A percentile compares a stretch with the other conserved stretches of the same genome.
phyloP scores from a whole-genome alignment of 768 basidiomycete species.

The Boletus reticuloceps region DNA sequence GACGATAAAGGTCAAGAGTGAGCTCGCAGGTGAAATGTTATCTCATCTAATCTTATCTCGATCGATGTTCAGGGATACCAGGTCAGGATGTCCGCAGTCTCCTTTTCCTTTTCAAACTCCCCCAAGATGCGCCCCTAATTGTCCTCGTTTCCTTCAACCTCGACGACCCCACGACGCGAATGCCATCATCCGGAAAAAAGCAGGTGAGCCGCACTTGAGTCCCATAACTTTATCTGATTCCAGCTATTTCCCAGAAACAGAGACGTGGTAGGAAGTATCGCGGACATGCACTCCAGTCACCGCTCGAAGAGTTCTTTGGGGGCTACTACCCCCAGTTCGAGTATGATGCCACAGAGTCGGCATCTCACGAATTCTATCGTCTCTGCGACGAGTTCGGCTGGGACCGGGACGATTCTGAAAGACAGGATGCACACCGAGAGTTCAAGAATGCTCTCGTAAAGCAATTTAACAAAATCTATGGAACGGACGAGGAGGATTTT shows the following conservation, averaged over 20 bases:
- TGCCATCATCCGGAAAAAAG: too few relatives aligned
- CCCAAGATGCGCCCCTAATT: not conserved
- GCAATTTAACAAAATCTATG: constrained; percentile 19
- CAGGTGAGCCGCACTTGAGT: not conserved
- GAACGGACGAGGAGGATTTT: constrained; percentile 5
- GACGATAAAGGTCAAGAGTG: too few relatives aligned
- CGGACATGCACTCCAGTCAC: not conserved
- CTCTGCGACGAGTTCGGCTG: constrained; percentile 12
- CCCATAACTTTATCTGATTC: too few relatives aligned
- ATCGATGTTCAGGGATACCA: too few relatives aligned
- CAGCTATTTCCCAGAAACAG: not conserved
- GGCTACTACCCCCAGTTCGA: not conserved
- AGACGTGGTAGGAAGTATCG: not conserved
- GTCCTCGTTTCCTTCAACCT: too few relatives aligned
- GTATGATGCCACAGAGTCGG: constrained; percentile 5
- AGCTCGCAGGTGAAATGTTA: too few relatives aligned
- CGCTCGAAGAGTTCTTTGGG: constrained; percentile 4
- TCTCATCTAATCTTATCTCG: too few relatives aligned
- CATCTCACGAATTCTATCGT: constrained; percentile 16
- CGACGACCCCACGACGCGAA: too few relatives aligned
- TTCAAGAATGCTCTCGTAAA: constrained; percentile 15
- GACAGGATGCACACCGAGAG: not conserved
- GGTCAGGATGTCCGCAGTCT: too few relatives aligned
- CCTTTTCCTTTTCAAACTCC: too few relatives aligned
- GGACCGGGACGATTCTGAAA: not conserved